Conservation (phyloP, 257 asterid species). For the Datura wrightii region DNA sequence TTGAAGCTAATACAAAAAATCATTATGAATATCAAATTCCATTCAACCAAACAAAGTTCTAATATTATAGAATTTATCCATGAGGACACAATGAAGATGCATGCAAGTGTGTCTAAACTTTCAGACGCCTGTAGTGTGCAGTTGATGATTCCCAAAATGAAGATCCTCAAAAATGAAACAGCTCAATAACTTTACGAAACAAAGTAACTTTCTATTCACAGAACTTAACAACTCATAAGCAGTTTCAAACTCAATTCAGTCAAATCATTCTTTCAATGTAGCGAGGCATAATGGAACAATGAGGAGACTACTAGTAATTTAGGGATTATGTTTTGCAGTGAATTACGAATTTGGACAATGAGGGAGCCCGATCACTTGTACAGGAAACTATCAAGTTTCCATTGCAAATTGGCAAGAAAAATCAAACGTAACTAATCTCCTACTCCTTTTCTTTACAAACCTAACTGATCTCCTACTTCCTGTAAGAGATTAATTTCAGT, state of each 20-base stretch:
- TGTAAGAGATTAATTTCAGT: constrained; percentile 2
- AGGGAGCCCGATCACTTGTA: not conserved
- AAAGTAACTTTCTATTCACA: not conserved
- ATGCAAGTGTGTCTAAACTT: not conserved
- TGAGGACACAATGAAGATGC: not conserved
- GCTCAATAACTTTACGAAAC: not conserved
- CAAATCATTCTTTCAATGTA: not conserved
- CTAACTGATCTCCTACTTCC: constrained; percentile 9
- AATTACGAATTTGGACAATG: not conserved
- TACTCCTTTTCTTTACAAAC: not conserved
- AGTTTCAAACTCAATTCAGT: not conserved
- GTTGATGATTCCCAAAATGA: not conserved
- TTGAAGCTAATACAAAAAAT: constrained; percentile 32
- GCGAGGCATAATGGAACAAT: not conserved
- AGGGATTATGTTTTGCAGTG: not conserved
- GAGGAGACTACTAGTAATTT: not conserved
- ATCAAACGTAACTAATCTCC: not conserved
- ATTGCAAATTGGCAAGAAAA: constrained; percentile 10
- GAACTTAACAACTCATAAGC: not conserved
- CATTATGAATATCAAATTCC: not conserved
- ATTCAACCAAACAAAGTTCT: constrained; percentile 23
- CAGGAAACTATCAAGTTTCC: constrained; percentile 1
- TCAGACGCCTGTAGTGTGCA: not conserved
- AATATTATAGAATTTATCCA: not conserved
- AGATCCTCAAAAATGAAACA: not conserved